phyloP scores from a whole-genome alignment of 2,329 filamentous ascomycete species.

The Lecanicillium sp. region DNA sequence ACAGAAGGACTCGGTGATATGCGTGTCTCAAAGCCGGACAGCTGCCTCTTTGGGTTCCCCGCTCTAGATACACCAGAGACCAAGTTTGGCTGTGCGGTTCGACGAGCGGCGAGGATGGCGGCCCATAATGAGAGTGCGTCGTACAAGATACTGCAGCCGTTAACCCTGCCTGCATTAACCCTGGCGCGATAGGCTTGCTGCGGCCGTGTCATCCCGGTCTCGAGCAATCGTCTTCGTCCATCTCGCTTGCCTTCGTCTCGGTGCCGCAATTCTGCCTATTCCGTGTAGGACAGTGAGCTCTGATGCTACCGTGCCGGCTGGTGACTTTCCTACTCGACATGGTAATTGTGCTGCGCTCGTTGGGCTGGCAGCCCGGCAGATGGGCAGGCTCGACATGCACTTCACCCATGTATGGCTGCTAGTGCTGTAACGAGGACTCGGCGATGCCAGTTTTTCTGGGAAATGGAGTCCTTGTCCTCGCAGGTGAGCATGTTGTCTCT shows the following conservation, averaged over 20 bases:
- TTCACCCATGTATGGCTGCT: background rate
- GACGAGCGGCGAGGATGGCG: no score
- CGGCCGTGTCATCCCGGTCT: no score
- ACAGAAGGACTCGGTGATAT: background rate
- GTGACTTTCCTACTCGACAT: background rate
- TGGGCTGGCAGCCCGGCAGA: background rate
- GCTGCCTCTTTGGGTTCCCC: background rate
- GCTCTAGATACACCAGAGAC: background rate
- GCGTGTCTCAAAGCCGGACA: background rate
- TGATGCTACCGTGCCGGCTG: no score
- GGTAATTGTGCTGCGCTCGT: background rate
- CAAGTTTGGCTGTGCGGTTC: background rate
- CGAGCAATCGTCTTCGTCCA: no score
- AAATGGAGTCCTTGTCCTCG: background rate
- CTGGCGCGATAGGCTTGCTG: background rate
- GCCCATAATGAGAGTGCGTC: background rate
- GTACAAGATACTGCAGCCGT: slow-evolving; percentile 8
- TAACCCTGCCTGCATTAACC: background rate
- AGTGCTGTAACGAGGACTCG: slow-evolving; percentile 2
- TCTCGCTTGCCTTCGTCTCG: no score
- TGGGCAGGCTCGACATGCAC: slow-evolving; percentile 3
- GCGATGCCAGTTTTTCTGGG: background rate
- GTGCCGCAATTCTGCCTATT: no score
- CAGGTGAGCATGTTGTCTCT: background rate
- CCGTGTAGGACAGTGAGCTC: no score